Evolutionary conservation across 2,329 filamentous ascomycete species (phyloP), one percentile per base, ranked within the genome.

Genomic region (Calonectria pteridis): DNA sequence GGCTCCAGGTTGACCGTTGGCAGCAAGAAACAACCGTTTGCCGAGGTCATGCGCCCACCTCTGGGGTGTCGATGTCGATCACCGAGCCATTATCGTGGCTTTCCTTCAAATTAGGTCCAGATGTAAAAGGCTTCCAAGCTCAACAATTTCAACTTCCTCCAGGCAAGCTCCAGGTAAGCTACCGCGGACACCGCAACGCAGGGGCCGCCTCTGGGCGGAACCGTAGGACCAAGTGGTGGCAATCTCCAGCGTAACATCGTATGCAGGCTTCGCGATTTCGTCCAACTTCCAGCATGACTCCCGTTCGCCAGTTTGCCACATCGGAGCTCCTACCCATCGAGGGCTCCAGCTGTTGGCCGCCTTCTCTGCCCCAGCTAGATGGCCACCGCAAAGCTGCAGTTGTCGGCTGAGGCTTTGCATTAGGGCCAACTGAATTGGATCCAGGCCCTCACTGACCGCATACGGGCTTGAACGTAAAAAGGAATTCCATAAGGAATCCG

Each of bases 211-310:
- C 14, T 37, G 33, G 55, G 55, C 40, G 51, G 51, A 50, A 51
- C 51, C 20, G 29, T 49, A 63, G 46, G 62, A 63, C 23, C 35
- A 62, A 53, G 51, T 67, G 43, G 69, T 67, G 69, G 55, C 55
- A 67, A 72, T 72, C 33, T 67, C 53, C 64, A 72, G 35, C 69
- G 69, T 72, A 26, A 62, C 69, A 72, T 72, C 53, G 55, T 67
- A 33, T 35, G 37, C 35, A 65, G 49, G 49, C 68, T 59, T 65
- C 64, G n/a, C 69, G 51, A 59, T 59, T 29, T 59, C 28, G 62
- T 67, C 62, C 69, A 53, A 71, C 50, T 66, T n/a, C 23, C 14
- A 67, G 29, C 31, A 71, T 37, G 51, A 35, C 14, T 66, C 40
- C 40, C 51, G 37, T 33, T 67, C 28, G 69, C 69, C 69, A 63